Evolutionary conservation across 2,329 filamentous ascomycete genomes (phyloP), one percentile per base, ranked within the genome.

Genomic region (Colletotrichum cuscutae): DNA sequence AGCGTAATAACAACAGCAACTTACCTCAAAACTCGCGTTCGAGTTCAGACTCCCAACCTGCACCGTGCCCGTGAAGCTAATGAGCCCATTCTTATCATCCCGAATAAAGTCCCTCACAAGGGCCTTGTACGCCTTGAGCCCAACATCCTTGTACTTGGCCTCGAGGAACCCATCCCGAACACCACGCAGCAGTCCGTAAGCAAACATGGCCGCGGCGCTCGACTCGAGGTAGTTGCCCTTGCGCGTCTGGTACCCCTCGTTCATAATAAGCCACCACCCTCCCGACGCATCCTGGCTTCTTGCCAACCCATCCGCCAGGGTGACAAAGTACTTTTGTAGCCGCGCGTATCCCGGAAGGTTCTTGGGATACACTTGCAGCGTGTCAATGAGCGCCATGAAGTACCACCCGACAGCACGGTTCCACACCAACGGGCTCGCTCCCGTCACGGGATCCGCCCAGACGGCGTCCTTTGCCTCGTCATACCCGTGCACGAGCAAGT

Each of bases 171-270:
- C 86, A 4, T 59, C 62, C 30, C 57, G 61, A 42, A 71, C 71
- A 30, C 89, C 74, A 84, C 86, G 13, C 11, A 90, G 77, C 72
- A 89, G 79, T 0, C 87, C 85, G 67, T 88, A 89, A 0, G 84
- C 82, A 75, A 90, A 91, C 86, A 91, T 89, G 4, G 88, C 89
- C 2, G 87, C 87, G 8, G 85, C 89, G 37, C 88, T 89, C 42
- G 87, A 88, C 80, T 92, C 88, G 60, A 91, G 86, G 78, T 89
- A 92, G 78, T 92, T 91, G 2, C 88, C 88, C 58, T 84, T 74
- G 52, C 79, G 76, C 1, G 83, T 84, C 0, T 85, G 83, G 67
- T 87, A 86, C 30, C 83, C 79, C 69, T 85, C 82, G 75, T 85
- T 85, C 85, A 91, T 88, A 56, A 91, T 81, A 64, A 90, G 80